phyloP scores from a whole-genome alignment of 1,139 yeast species.

The Lodderomyces parapsilosis region DNA sequence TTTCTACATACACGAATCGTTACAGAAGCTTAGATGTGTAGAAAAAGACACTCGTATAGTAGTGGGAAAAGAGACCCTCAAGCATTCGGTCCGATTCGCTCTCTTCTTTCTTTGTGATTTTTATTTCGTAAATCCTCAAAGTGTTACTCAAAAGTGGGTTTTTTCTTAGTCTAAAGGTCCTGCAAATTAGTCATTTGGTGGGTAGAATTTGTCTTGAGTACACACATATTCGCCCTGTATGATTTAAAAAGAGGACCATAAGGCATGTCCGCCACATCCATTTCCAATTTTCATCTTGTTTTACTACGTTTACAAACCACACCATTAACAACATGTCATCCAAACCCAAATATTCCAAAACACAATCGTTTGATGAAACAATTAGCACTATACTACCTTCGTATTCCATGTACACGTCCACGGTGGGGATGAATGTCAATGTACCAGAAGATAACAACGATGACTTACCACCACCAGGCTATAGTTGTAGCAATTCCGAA shows the following conservation, averaged over 20 bases:
- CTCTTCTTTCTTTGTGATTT: no score
- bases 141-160: no score
- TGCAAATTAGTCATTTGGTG: background rate
- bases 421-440: slow-evolving; percentile 23
- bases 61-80: no score
- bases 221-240: no score
- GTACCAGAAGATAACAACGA: slow-evolving; percentile 13
- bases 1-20: no score
- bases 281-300: background rate
- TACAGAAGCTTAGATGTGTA: no score
- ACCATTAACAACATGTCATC: background rate
- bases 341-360: slow-evolving; percentile 1
- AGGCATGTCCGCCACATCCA: background rate
- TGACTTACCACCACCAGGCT: slow-evolving; percentile 13
- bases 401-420: slow-evolving; percentile 47
- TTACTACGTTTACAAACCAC: background rate
- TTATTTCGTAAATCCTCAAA: no score
- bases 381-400: slow-evolving; percentile 37
- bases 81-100: no score
- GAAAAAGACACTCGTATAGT: no score
- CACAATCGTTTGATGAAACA: slow-evolving; percentile 13
- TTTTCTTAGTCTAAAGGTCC: background rate
- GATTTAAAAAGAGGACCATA: background rate
- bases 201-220: background rate
- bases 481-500: slow-evolving; percentile 6